A percentile compares a stretch with the other conserved stretches of the same genome.
Evolutionary conservation across 257 asterid genomes (phyloP).

Genomic region (Misopates orontium): DNA sequence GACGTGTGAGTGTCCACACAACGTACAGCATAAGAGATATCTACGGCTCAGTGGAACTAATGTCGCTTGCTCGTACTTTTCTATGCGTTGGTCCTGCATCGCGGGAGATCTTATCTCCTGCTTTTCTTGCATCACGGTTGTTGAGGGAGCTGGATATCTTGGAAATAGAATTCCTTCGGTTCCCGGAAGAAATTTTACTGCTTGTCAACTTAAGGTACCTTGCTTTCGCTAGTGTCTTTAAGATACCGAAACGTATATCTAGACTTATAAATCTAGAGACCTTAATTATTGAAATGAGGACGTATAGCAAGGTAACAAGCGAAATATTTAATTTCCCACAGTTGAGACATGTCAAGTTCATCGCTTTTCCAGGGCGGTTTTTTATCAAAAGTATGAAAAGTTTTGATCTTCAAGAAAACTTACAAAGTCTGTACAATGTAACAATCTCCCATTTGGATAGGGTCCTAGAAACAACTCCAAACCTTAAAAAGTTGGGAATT

Average conservation of each 20-base stretch:
- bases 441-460: too few relatives aligned
- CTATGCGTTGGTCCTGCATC: background rate
- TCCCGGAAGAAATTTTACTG: background rate
- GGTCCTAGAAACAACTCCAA: background rate
- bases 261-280: background rate
- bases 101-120: too few relatives aligned
- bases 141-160: background rate
- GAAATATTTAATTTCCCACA: background rate
- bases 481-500: background rate
- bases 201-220: slow-evolving; percentile 13
- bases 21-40: background rate
- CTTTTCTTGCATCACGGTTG: background rate
- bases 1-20: slow-evolving; percentile 1
- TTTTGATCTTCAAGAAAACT: background rate
- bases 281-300: background rate
- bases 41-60: too few relatives aligned
- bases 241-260: background rate
- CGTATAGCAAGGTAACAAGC: background rate
- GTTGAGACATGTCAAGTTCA: background rate
- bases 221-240: background rate
- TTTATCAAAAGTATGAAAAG: background rate
- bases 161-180: slow-evolving; percentile 9
- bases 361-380: too few relatives aligned
- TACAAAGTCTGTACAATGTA: background rate
- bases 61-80: background rate